Conservation (phyloP, 306 rosid genomes). For the Casuarina cunninghamiana region DNA sequence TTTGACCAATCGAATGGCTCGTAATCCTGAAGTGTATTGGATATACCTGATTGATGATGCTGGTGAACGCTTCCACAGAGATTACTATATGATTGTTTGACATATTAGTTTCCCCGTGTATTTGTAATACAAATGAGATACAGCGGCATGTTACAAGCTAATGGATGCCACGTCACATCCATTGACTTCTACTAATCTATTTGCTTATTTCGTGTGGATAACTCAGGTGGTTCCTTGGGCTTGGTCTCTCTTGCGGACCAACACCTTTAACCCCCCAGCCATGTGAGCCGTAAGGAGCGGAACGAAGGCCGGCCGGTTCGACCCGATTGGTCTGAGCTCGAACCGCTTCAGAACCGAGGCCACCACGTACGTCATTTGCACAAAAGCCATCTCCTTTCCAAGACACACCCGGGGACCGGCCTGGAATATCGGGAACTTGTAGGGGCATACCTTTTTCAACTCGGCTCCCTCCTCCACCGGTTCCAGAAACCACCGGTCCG, state of each 20-base stretch:
- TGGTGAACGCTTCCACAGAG: neutral
- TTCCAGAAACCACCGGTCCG: conserved; percentile 71
- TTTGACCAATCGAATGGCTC: conserved; percentile 15
- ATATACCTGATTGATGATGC: conserved; percentile 6
- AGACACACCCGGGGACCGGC: conserved; percentile 93
- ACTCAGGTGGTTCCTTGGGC: conserved; percentile 10
- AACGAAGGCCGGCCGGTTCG: conserved; percentile 61
- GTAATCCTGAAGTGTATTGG: conserved; percentile 1
- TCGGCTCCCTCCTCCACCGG: conserved; percentile 32
- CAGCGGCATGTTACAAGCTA: conserved; percentile 29
- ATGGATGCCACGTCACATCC: conserved; percentile 2
- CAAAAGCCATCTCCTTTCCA: conserved; percentile 87
- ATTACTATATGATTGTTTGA: conserved; percentile 8
- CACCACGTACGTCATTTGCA: conserved; percentile 75
- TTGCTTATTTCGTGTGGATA: neutral
- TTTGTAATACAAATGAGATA: conserved; percentile 13
- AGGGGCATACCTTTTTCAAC: conserved; percentile 55
- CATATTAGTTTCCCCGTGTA: conserved; percentile 11
- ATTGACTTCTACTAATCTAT: conserved; percentile 23
- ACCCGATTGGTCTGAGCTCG: conserved; percentile 39
- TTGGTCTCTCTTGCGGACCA: conserved; percentile 45
- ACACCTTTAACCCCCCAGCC: conserved; percentile 79
- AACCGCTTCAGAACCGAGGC: conserved; percentile 61
- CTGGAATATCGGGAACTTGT: conserved; percentile 72
- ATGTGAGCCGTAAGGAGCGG: conserved; percentile 88